Conservation (phyloP, 2,329 filamentous ascomycete genomes). For the Penicillium sumatraense region DNA sequence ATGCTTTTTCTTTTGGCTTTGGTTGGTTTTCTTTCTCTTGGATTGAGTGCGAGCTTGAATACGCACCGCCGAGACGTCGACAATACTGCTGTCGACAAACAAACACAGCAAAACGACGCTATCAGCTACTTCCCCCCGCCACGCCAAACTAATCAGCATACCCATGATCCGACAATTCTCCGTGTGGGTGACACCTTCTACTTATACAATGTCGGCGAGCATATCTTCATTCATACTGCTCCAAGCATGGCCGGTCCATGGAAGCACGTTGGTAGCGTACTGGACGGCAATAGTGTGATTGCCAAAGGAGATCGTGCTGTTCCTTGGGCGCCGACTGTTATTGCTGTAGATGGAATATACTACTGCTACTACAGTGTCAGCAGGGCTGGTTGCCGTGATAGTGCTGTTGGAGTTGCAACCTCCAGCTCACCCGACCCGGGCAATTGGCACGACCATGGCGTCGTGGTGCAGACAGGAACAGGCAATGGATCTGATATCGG, state of each 20-base stretch:
- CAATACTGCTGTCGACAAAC: conserved; percentile 5
- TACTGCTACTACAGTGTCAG: conserved; percentile 70
- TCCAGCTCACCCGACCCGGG: conserved; percentile 43
- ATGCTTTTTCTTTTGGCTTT: conserved; percentile 26
- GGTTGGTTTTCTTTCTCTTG: conserved; percentile 22
- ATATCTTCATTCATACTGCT: conserved; percentile 36
- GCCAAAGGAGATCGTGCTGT: conserved; percentile 36
- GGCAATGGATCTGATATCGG: conserved; percentile 30
- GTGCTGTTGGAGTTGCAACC: conserved; percentile 65
- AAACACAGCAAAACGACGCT: conserved; percentile 9
- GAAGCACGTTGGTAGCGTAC: conserved; percentile 33
- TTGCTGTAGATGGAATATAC: conserved; percentile 60
- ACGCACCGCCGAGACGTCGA: conserved; percentile 5
- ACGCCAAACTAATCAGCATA: conserved; percentile 29
- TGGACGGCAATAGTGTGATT: conserved; percentile 37
- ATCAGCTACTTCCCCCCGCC: conserved; percentile 22
- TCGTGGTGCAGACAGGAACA: conserved; percentile 38
- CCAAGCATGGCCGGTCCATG: conserved; percentile 36
- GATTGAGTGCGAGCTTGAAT: conserved; percentile 17
- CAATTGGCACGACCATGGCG: conserved; percentile 42
- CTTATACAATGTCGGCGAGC: conserved; percentile 38
- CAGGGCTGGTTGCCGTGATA: conserved; percentile 64
- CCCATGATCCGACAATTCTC: conserved; percentile 41
- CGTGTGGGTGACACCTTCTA: conserved; percentile 33
- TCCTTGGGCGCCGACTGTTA: conserved; percentile 65